A percentile compares a stretch with the other conserved stretches of the same genome.
These are phyloP conservation scores for Zopfia rhizophila DNA, from an alignment of 2,329 filamentous ascomycete species.

Conservation along the genomic window DNA sequence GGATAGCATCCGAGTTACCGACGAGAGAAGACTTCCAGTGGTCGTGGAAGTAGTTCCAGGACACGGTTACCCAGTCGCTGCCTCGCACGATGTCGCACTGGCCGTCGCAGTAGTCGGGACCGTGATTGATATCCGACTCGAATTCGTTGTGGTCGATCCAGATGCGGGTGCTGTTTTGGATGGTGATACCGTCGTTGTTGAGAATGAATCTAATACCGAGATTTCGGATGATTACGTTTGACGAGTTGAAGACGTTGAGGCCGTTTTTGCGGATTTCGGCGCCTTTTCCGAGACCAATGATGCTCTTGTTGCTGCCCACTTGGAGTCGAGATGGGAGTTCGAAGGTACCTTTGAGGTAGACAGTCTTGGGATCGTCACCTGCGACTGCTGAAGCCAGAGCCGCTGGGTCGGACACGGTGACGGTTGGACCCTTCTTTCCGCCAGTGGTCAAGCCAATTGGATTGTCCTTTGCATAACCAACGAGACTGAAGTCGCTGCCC, in stretches of 20 bases:
- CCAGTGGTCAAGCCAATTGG: constrained; percentile 46
- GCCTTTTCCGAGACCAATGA: constrained; percentile 54
- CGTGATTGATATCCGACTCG: constrained; percentile 68
- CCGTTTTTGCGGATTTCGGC: constrained; percentile 58
- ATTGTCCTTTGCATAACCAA: constrained; percentile 47
- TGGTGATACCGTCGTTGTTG: constrained; percentile 68
- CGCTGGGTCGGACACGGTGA: constrained; percentile 39
- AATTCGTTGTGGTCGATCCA: constrained; percentile 76
- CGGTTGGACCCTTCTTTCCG: constrained; percentile 38
- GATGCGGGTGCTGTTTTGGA: constrained; percentile 66
- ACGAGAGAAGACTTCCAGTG: constrained; percentile 72
- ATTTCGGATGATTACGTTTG: constrained; percentile 73
- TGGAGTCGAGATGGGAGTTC: constrained; percentile 55
- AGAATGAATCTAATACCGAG: constrained; percentile 68
- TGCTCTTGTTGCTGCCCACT: constrained; percentile 57
- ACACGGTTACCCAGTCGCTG: constrained; percentile 70
- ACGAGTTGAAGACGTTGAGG: constrained; percentile 62
- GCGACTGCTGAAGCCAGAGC: constrained; percentile 41
- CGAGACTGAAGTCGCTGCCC: constrained; percentile 37
- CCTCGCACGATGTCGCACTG: constrained; percentile 72
- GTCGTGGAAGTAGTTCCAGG: constrained; percentile 63
- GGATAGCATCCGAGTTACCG: constrained; percentile 69
- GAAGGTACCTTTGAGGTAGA: constrained; percentile 58
- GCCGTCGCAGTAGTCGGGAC: constrained; percentile 73
- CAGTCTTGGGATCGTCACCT: constrained; percentile 42